Base-by-base conservation (phyloP, 2,329 filamentous ascomycete genomes). In the Exophiala mesophila region DNA sequence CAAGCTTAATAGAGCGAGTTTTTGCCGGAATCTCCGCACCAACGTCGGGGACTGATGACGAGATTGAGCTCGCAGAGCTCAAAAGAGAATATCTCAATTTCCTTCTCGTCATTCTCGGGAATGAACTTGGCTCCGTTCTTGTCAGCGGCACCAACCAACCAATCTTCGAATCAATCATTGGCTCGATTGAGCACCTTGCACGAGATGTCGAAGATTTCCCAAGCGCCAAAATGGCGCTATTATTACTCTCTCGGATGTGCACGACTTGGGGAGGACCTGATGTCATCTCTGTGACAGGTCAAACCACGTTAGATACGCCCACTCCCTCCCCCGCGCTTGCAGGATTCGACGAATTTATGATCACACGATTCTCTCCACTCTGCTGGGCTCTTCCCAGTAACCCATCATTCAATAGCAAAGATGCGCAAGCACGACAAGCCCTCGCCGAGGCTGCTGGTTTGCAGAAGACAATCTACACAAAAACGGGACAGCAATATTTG, bases 51-150 rank as follows among this genome's bases (percentile, higher is more conserved):
- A 98, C 92, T 4, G 92, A 98, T 60, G 92, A 98, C 59, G 88
- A 95, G 65, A 94, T 98, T 47, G 89, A 98, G 64, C 77, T 97
- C 39, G 83, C 80, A 12, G 92, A 97, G 65, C 73, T 98, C 47
- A 85, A 90, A 55, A 79, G 88, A 51, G 90, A 98, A 60, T 98
- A 96, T 57, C 74, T 98, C n/a, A 88, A 88, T 41, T 97, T 98
- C 63, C 71, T 98, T 50, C 79, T 88, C 37, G 83, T 94, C 44
- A 88, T 98, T 45, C 68, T 98, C 26, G 87, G 87, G 62, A 94
- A 98, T 60, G 86, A 94, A 41, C 78, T 98, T 3, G 88, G 85
- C 7, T 78, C 82, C 18, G 88, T 97, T 9, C 80, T 98, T 30
- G 84, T 98, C 51, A 95, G 88, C 59, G 82, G 87, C 58, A 61